Evolutionary conservation across 371 early-diverging fungal species (phyloP), one percentile per base, ranked within the genome.

Genomic region (Fennellomyces sp.): DNA sequence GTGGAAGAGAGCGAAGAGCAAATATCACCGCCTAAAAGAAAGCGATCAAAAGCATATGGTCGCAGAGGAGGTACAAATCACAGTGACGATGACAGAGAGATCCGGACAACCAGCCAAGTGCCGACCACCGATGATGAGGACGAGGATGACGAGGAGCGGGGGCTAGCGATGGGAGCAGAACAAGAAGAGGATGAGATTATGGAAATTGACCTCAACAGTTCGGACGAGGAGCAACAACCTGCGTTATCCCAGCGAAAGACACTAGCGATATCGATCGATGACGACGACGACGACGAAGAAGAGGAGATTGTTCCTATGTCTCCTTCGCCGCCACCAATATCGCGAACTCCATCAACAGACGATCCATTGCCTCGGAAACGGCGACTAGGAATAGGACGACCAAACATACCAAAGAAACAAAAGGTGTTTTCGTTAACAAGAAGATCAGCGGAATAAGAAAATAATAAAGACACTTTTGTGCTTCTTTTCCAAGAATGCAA

Each of bases 91-190:
- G 52, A 59, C 29, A 38, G 19, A 2, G 49, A 25, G 12, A 45
- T 56, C 11, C 56, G 68, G 2, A 63, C 64, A n/a, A 62, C 55
- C 13, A 67, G 67, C 39, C 63, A 62, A 15, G 68, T 61, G 4
- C 58, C 61, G 3, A 47, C 61, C 0, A 55, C 56, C 21, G 63
- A 67, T 5, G 66, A 70, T 30, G 68, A 64, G 2, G 58, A 64
- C 11, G 68, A 61, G 17, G 62, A 65, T 5, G 60, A 58, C 2
- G 64, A 64, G 39, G 58, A 60, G 2, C 11, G 29, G 3, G 31
- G 21, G n/a, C 25, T 49, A 13, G 17, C 11, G n/a, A n/a, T n/a
- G n/a, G 49, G n/a, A 11, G 49, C 5, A 25, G 27, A 29, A 5
- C 26, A 49, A 25, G 49, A 49, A 23, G 12, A 15, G 6, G 53